These are phyloP conservation scores for Durio zibethinus DNA, from an alignment of 345 rosid genomes.

Conservation along the genomic window DNA sequence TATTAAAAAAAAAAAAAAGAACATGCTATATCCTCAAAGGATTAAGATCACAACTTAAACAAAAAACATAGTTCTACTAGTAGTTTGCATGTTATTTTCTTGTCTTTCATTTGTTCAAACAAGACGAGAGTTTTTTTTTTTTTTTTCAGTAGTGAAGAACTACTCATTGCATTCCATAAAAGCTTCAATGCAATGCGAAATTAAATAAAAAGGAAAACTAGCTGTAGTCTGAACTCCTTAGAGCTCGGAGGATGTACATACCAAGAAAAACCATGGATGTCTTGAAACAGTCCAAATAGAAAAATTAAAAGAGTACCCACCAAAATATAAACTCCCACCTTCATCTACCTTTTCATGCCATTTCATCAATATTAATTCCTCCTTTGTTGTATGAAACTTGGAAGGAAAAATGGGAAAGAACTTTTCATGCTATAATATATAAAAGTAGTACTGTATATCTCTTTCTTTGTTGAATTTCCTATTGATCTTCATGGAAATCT, in stretches of 20 bases:
- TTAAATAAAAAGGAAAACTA: neutral
- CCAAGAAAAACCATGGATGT: neutral
- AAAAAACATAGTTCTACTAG: neutral
- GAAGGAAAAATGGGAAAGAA: neutral
- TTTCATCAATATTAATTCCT: neutral
- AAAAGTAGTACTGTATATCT: no score
- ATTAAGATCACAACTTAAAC: neutral
- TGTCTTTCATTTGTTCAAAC: neutral
- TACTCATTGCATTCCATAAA: conserved; percentile 14
- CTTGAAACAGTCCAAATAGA: neutral
- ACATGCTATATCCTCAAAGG: neutral
- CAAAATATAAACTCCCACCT: neutral
- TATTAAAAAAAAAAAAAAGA: neutral
- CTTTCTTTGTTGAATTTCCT: neutral
- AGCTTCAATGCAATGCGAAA: conserved; percentile 11
- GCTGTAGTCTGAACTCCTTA: neutral
- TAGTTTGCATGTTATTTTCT: neutral
- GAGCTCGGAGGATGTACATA: neutral
- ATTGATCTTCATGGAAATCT: conserved; percentile 2
- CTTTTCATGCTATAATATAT: neutral
- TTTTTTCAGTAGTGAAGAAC: neutral
- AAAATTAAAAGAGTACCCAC: neutral
- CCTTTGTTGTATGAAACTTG: neutral
- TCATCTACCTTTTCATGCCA: conserved; percentile 1
- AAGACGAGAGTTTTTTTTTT: neutral